A percentile compares a stretch with the other conserved stretches of the same genome.
These are phyloP conservation scores for Helianthus annuus DNA, from an alignment of 129 eudicot species.

Conservation along the genomic window HanXRQr2.0-SUNRISE NC_035439.2:139964901-139965400, in stretches of 20 bases:
- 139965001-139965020: slow-evolving; percentile 62
- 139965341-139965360: too few relatives aligned
- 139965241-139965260: slow-evolving; percentile 68
- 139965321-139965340: too few relatives aligned
- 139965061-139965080: slow-evolving; percentile 59
- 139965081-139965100: slow-evolving; percentile 68
- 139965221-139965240: slow-evolving; percentile 77
- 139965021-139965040: slow-evolving; percentile 65
- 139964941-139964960: slow-evolving; percentile 54
- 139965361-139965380: too few relatives aligned
- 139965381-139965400: too few relatives aligned
- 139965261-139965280: slow-evolving; percentile 79
- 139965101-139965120: slow-evolving; percentile 69
- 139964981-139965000: slow-evolving; percentile 69
- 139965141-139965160: slow-evolving; percentile 63
- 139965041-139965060: slow-evolving; percentile 64
- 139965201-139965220: slow-evolving; percentile 72
- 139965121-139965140: slow-evolving; percentile 69
- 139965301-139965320: slow-evolving; percentile 21
- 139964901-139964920: too few relatives aligned
- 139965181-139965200: slow-evolving; percentile 69
- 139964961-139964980: slow-evolving; percentile 63
- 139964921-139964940: slow-evolving; percentile 23
- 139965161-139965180: slow-evolving; percentile 78
- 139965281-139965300: slow-evolving; percentile 72